Evolutionary conservation across 2,329 filamentous ascomycete species (phyloP), one percentile per base, ranked within the genome.

Genomic region (Blastomyces emzantsi): DNA sequence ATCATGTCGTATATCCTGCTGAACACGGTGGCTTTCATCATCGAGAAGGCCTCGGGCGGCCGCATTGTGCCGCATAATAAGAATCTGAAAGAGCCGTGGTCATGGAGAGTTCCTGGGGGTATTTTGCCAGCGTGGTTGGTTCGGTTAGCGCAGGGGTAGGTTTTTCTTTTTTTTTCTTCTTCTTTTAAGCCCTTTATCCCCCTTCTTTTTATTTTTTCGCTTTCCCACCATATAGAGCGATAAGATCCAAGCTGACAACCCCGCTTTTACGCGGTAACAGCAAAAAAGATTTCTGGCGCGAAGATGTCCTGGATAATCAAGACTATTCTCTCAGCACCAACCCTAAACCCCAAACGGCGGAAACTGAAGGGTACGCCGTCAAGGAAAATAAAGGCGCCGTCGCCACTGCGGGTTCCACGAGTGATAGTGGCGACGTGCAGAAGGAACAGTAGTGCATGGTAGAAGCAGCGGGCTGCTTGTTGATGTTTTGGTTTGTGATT

Each of bases 61-160:
- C 84, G 88, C 49, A 83, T 95, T 67, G 82, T 87, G 8, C 90
- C 91, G 0, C 82, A 83, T 6, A 90, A 92, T 76, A 89, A 90
- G 76, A 82, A 88, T 8, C 80, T 88, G 70, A 90, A 90, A 74
- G 90, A 94, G 64, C 84, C 82, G 11, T 95, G 90, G 91, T 90
- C 89, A 0, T 93, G 86, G 79, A 86, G 84, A 70, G 82, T 92
- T 39, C 84, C 87, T 0, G 90, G 90, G 19, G 90, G 90, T 0
- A 76, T 94, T 60, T 76, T 92, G 33, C 90, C 90, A 0, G 85
- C 84, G 0, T 95, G 90, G 90, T 72, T 91, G 61, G 78, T 81
- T 64, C 83, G 90, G 39, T 77, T 88, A 4, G 72, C 76, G 0
- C 77, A 77, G 47, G 90, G 90, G 36, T 67, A 43, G 57, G 64